Base-by-base conservation (phyloP, 441 rosid species). In the Hypseocharis bilobata region DNA sequence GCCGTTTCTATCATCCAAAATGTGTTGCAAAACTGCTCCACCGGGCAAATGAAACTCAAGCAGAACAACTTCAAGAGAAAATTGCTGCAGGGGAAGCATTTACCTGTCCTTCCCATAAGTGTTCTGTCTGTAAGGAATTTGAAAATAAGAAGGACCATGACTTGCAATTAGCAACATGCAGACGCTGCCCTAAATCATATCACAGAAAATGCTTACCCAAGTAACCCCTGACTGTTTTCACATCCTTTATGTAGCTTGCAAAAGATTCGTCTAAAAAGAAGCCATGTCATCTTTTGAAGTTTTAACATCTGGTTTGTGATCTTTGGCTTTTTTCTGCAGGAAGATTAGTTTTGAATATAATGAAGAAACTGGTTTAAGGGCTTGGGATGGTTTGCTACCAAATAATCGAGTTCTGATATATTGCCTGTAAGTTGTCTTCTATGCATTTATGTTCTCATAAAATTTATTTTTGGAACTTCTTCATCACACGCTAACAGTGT, bases 171-270 rank as follows among this genome's bases (percentile, higher is more conserved):
- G 88, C 99, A 72, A 81, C 88, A 23, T 93, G 99, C 76, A 84
- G 97, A 76, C 93, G 96, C 29, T 93, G 99, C 71, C 99, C 99
- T 22, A 86, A 78, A 61, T 81, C 93, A 68, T 93, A 87, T 78
- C 99, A 93, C 72, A 77, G 87, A 65, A 91, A 88, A 81, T 93
- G 99, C 85, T 81, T 93, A 74, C 97, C 97, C 25, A 86, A 77
- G 99, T 92, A 76, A 36, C 22, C 23, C n/a, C 57, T 14, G 26
- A 60, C 58, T 64, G 51, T 55, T 49, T 49, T 13, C 6, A 1
- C 11, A 4, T 34, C 30, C 23, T 42, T 22, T 52, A 52, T 23
- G n/a, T 52, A 25, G 28, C 26, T 52, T 52, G 57, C 14, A 44
- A 44, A 44, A n/a, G n/a, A n/a, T n/a, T n/a, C n/a, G n/a, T n/a